A percentile compares a stretch with the other conserved stretches of the same genome.
Evolutionary conservation across 768 basidiomycete genomes (phyloP).

Genomic region (Tricholoma flavovirens): DNA sequence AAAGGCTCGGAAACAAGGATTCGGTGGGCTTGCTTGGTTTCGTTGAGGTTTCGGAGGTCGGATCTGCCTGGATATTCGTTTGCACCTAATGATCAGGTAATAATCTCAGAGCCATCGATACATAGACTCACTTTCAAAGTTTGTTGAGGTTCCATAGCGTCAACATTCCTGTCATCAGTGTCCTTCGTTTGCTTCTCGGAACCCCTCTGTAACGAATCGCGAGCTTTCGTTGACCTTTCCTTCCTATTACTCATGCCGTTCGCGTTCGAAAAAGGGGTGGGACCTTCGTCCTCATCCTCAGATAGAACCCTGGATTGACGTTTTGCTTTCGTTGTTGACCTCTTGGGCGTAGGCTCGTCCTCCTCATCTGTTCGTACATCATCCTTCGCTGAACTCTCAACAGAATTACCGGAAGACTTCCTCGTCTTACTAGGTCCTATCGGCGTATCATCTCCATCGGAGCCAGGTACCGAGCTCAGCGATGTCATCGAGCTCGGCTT

Average conservation of each 20-base stretch:
- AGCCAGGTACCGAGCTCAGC: slow-evolving; percentile 20
- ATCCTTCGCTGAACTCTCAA: background rate
- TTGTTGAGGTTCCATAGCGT: background rate
- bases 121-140: background rate
- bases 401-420: slow-evolving; percentile 15
- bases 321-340: slow-evolving; percentile 18
- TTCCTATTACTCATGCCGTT: slow-evolving; percentile 11
- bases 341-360: slow-evolving; percentile 11
- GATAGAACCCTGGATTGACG: slow-evolving; percentile 5
- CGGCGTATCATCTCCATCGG: slow-evolving; percentile 19
- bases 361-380: slow-evolving; percentile 10
- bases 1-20: slow-evolving; percentile 18
- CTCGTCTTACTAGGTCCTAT: slow-evolving; percentile 20
- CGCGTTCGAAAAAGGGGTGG: background rate
- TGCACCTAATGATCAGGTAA: slow-evolving; percentile 7
- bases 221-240: background rate
- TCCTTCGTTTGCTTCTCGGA: too few species aligned
- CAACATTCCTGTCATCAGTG: background rate
- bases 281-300: slow-evolving; percentile 14
- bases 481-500: slow-evolving; percentile 17
- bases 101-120: slow-evolving; percentile 15
- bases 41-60: slow-evolving; percentile 1
- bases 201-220: too few species aligned
- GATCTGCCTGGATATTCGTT: slow-evolving; percentile 22
- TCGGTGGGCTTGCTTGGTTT: slow-evolving; percentile 9